phyloP scores from a whole-genome alignment of 352 stramenopile species.

The Pythium apleroticum region DNA sequence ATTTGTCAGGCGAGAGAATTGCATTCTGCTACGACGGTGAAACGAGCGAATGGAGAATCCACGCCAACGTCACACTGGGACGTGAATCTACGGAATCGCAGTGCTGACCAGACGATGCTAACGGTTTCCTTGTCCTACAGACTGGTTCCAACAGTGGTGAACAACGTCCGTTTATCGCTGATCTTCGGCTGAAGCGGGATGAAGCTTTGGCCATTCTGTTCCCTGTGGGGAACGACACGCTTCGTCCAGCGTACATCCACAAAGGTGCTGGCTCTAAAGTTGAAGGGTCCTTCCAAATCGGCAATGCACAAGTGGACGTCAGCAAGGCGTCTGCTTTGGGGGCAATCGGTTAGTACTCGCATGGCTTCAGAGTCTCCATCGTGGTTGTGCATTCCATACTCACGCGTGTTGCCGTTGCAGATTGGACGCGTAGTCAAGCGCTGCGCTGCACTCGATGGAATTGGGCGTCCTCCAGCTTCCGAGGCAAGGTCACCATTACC shows the following conservation, averaged over 20 bases:
- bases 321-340: constrained; percentile 20
- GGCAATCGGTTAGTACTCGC: constrained; percentile 26
- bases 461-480: constrained; percentile 43
- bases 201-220: constrained; percentile 42
- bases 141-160: constrained; percentile 14
- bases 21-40: constrained; percentile 35
- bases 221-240: constrained; percentile 38
- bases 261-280: constrained; percentile 39
- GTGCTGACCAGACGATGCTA: neutral
- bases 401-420: neutral
- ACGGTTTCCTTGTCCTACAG: constrained; percentile 9
- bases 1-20: constrained; percentile 16
- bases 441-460: constrained; percentile 44
- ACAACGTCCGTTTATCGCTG: constrained; percentile 17
- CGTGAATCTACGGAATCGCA: neutral
- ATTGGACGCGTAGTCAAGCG: constrained; percentile 45
- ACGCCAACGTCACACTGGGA: constrained; percentile 28
- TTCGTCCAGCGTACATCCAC: constrained; percentile 47
- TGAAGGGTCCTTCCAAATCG: constrained; percentile 30
- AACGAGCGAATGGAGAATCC: constrained; percentile 26
- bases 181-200: constrained; percentile 29
- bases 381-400: neutral
- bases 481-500: constrained; percentile 24
- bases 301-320: constrained; percentile 18
- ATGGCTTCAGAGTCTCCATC: neutral